phyloP scores from a whole-genome alignment of 2,329 filamentous ascomycete genomes.

The Alternaria conjuncta region DNA sequence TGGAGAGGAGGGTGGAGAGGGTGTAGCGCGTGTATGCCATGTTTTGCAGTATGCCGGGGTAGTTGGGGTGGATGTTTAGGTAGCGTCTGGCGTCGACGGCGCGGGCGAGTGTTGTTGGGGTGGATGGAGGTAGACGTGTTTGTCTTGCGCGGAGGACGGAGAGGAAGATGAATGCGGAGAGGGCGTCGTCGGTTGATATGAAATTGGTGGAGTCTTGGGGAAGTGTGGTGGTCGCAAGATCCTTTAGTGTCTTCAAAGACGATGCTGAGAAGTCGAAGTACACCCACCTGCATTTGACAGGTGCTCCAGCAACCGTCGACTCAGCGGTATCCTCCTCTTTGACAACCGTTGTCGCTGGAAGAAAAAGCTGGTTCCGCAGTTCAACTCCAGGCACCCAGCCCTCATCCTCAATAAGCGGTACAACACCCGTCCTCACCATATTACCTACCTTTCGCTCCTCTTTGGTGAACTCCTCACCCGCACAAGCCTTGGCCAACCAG shows the following conservation, averaged over 20 bases:
- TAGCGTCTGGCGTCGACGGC: conserved; percentile 58
- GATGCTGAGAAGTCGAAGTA: conserved; percentile 54
- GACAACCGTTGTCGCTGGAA: neutral
- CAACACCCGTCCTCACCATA: conserved; percentile 43
- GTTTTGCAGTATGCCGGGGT: conserved; percentile 58
- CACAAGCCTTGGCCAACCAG: conserved; percentile 59
- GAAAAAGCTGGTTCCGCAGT: conserved; percentile 44
- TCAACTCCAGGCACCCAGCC: conserved; percentile 47
- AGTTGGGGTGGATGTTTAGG: conserved; percentile 52
- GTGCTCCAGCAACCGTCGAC: neutral
- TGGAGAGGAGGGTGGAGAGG: conserved; percentile 33
- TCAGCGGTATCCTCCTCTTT: neutral
- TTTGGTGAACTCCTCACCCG: conserved; percentile 52
- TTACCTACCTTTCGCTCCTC: conserved; percentile 57
- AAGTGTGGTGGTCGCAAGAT: conserved; percentile 36
- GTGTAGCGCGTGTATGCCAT: conserved; percentile 52
- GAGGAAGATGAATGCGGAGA: conserved; percentile 61
- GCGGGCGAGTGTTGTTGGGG: conserved; percentile 50
- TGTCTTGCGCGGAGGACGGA: conserved; percentile 52
- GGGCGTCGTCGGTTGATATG: conserved; percentile 62
- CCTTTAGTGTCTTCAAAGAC: conserved; percentile 53
- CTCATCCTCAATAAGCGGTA: conserved; percentile 49
- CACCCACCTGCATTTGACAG: conserved; percentile 49
- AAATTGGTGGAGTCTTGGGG: conserved; percentile 34
- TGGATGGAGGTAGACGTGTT: conserved; percentile 34